phyloP scores from a whole-genome alignment of 2,329 filamentous ascomycete genomes.

The Penicillium sp. region DNA sequence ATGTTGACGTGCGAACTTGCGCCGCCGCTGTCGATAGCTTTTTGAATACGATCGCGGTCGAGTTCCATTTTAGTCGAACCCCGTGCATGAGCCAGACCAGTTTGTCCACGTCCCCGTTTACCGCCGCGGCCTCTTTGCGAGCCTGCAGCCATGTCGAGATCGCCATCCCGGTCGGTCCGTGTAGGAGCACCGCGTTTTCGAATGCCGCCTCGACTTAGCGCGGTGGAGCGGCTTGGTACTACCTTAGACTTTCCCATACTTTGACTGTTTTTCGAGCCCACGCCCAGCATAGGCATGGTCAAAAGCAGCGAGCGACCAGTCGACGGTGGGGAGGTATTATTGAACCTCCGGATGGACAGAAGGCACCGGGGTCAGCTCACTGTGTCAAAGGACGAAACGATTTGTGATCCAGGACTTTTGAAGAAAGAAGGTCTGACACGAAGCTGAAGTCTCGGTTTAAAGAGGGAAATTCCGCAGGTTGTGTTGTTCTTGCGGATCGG shows the following conservation, averaged over 20 bases:
- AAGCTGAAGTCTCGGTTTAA: not conserved
- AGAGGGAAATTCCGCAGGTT: not conserved
- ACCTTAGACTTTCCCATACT: constrained; percentile 32
- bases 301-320: not conserved
- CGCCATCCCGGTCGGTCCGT: constrained; percentile 58
- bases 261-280: constrained; percentile 17
- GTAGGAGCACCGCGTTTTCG: constrained; percentile 42
- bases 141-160: constrained; percentile 52
- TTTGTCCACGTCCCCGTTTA: constrained; percentile 31
- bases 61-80: constrained; percentile 17
- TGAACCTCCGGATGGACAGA: not conserved
- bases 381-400: not conserved
- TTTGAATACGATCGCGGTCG: constrained; percentile 25
- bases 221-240: constrained; percentile 24
- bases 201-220: constrained; percentile 46
- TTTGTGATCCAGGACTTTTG: not conserved
- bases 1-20: constrained; percentile 35
- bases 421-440: not conserved
- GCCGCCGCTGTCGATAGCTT: constrained; percentile 33
- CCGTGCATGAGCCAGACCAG: constrained; percentile 22
- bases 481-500: not conserved
- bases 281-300: constrained; percentile 15
- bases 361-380: not conserved
- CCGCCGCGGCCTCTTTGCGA: constrained; percentile 32
- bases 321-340: not conserved